Percentiles rank a stretch among this genome's conserved stretches.
Evolutionary conservation across 1,139 yeast species (phyloP).

Genomic region (Lodderomyces oxycetoniae): DNA sequence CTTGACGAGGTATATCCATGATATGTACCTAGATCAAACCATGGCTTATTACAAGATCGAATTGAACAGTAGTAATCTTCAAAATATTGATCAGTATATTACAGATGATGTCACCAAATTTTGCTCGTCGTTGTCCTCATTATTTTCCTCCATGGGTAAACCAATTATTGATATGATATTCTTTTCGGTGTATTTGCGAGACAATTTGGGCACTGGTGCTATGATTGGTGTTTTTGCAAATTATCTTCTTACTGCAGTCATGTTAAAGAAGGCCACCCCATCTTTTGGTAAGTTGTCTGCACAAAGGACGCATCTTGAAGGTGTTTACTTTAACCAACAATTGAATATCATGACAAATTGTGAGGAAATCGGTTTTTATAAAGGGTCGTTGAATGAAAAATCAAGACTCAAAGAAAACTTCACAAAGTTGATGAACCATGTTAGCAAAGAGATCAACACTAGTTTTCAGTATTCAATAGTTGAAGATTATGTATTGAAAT

Average conservation of each 20-base stretch:
- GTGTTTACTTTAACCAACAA: constrained; percentile 84
- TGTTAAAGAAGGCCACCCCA: constrained; percentile 73
- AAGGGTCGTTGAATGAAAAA: constrained; percentile 83
- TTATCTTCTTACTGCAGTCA: constrained; percentile 73
- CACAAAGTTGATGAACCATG: constrained; percentile 44
- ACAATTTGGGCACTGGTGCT: constrained; percentile 82
- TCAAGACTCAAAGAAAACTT: constrained; percentile 60
- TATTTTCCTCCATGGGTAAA: constrained; percentile 86
- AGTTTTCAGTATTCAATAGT: constrained; percentile 59
- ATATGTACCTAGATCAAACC: constrained; percentile 75
- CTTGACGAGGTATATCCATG: constrained; percentile 82
- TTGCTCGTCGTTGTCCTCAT: constrained; percentile 75
- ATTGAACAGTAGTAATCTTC: constrained; percentile 41
- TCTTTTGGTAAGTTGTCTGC: constrained; percentile 80
- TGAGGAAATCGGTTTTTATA: constrained; percentile 92
- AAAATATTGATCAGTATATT: constrained; percentile 69
- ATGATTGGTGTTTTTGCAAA: constrained; percentile 76
- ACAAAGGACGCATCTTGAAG: constrained; percentile 73
- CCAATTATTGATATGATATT: constrained; percentile 87
- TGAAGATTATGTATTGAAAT: constrained; percentile 85
- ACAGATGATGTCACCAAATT: constrained; percentile 82
- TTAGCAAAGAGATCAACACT: constrained; percentile 46
- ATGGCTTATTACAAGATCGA: constrained; percentile 77
- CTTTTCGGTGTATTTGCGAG: constrained; percentile 79
- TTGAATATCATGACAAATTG: constrained; percentile 80